Percentiles rank a stretch among this genome's conserved stretches.
phyloP scores from a whole-genome alignment of 345 rosid species.

The Psidium friedrichsthalianum region DNA sequence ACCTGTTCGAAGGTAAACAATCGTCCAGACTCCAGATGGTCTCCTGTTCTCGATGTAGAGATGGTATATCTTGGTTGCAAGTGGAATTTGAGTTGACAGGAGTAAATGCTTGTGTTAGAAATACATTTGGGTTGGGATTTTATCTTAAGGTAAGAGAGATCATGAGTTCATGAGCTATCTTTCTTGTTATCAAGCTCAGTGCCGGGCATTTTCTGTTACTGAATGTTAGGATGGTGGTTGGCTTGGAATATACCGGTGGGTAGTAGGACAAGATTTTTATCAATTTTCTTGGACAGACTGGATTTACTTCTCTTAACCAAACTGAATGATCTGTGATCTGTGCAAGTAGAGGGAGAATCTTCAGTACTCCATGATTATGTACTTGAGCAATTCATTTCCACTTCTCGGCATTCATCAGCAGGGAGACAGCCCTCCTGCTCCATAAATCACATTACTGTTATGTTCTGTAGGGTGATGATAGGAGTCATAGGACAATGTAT shows the following conservation, averaged over 20 bases:
- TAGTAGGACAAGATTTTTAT: not conserved
- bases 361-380: not conserved
- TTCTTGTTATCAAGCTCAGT: not conserved
- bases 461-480: not conserved
- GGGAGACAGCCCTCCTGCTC: not conserved
- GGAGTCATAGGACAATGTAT: not conserved
- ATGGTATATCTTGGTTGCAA: not conserved
- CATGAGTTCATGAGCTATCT: not conserved
- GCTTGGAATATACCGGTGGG: not conserved
- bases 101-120: not conserved
- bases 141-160: not conserved
- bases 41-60: not conserved
- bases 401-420: not conserved
- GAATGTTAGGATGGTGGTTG: not conserved
- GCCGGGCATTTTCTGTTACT: not conserved
- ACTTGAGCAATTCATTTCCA: not conserved
- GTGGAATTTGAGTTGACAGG: not conserved
- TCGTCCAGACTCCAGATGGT: not conserved
- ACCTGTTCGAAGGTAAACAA: constrained; percentile 51
- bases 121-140: not conserved
- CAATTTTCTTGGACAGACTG: not conserved
- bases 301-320: not conserved
- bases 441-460: not conserved
- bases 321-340: not conserved
- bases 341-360: not conserved